phyloP scores from a whole-genome alignment of 2,329 filamentous ascomycete genomes.

The Dactylella cylindrospora region DNA sequence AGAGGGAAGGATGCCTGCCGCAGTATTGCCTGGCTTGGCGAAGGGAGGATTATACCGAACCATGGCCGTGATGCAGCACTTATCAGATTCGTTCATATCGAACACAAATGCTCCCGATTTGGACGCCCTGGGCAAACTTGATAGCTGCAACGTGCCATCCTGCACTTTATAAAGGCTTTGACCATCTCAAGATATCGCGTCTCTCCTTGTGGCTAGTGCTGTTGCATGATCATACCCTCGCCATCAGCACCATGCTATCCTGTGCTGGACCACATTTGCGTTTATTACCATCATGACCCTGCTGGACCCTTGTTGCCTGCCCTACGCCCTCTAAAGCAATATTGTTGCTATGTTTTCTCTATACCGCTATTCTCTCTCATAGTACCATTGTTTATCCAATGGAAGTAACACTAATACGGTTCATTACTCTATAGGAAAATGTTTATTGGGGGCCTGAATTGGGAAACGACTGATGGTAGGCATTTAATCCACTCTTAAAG shows the following conservation, averaged over 20 bases:
- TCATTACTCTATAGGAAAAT: constrained; percentile 72
- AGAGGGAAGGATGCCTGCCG: constrained; percentile 6
- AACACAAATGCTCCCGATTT: constrained; percentile 7
- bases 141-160: constrained; percentile 9
- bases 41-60: constrained; percentile 17
- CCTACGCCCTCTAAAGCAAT: not conserved
- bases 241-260: too few relatives aligned
- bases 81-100: constrained; percentile 19
- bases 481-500: constrained; percentile 42
- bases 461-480: constrained; percentile 98
- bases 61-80: constrained; percentile 20
- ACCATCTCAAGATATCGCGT: too few relatives aligned
- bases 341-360: constrained; percentile 22
- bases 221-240: too few relatives aligned
- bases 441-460: constrained; percentile 98
- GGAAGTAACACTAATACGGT: constrained; percentile 21
- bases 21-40: constrained; percentile 39
- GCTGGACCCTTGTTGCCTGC: constrained; percentile 1
- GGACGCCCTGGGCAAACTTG: constrained; percentile 10
- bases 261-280: too few relatives aligned
- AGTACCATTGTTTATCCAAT: not conserved
- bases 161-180: too few relatives aligned
- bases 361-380: not conserved
- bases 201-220: too few relatives aligned
- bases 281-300: too few relatives aligned